Conservation (phyloP, 2,329 filamentous ascomycete species). For the Fusarium graminum region DNA sequence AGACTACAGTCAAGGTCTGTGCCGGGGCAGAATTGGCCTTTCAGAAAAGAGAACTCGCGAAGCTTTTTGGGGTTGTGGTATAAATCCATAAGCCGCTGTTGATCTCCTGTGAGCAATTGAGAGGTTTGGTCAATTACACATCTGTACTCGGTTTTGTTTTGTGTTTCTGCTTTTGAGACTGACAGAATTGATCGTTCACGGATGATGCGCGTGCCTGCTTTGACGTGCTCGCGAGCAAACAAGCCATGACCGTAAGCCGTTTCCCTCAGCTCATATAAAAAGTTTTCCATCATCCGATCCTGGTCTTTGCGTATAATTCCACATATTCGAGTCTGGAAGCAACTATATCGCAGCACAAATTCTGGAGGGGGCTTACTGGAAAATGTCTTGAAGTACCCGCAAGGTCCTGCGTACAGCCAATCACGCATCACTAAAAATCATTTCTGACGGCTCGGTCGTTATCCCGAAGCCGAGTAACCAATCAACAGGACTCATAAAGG, state of each 20-base stretch:
- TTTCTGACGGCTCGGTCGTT: no score
- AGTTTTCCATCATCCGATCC: background rate
- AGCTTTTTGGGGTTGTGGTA: conserved; percentile 28
- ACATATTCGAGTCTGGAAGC: background rate
- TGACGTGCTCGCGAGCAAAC: conserved; percentile 6
- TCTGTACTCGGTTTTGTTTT: conserved; percentile 10
- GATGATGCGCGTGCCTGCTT: conserved; percentile 24
- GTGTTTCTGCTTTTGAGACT: conserved; percentile 12
- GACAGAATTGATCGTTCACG: conserved; percentile 7
- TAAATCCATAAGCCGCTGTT: background rate
- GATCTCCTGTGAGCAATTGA: background rate
- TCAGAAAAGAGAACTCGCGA: conserved; percentile 19
- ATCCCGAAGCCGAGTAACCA: no score
- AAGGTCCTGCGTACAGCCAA: background rate
- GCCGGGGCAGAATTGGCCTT: conserved; percentile 3
- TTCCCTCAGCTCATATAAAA: conserved; percentile 3
- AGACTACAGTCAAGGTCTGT: conserved; percentile 11
- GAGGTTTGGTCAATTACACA: conserved; percentile 17
- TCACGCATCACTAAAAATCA: background rate
- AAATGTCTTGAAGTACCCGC: background rate
- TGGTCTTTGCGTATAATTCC: background rate
- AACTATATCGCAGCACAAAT: background rate
- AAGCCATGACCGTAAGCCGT: conserved; percentile 9
- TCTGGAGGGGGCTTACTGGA: background rate
- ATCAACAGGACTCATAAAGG: no score